Conservation (phyloP, 2,329 filamentous ascomycete species). For the Xylaria sp. region DNA sequence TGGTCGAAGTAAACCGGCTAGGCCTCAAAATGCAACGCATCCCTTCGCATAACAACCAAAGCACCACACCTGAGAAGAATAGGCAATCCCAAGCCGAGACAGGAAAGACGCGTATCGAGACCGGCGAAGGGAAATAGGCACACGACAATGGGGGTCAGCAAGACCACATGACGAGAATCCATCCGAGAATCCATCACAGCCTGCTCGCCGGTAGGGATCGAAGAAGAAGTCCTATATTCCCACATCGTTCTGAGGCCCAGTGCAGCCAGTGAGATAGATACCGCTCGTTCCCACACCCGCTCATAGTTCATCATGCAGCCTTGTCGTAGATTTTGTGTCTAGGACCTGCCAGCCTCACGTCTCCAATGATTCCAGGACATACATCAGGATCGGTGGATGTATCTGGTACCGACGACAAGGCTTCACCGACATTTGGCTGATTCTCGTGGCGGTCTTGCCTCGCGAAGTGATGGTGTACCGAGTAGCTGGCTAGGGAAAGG, state of each 20-base stretch:
- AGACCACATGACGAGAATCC: not conserved
- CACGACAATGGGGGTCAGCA: not conserved
- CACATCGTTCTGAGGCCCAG: not conserved
- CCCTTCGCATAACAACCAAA: not conserved
- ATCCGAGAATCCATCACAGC: not conserved
- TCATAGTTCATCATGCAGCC: not conserved
- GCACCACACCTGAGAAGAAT: not conserved
- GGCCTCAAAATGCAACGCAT: not conserved
- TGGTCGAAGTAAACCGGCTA: not conserved
- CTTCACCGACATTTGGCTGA: slow-evolving; percentile 32
- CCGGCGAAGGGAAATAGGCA: not conserved
- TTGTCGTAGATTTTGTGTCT: not conserved
- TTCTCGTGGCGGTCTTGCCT: slow-evolving; percentile 12
- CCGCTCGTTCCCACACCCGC: not conserved
- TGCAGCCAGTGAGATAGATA: not conserved
- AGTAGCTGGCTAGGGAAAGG: too few species aligned
- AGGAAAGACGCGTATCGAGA: not conserved
- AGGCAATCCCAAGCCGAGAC: not conserved
- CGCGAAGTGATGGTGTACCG: not conserved
- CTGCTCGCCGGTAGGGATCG: slow-evolving; percentile 7
- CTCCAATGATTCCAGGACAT: not conserved
- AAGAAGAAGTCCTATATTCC: slow-evolving; percentile 16
- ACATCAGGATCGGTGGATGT: too few species aligned
- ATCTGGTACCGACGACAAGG: slow-evolving; percentile 6
- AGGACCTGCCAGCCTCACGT: slow-evolving; percentile 15